Percentiles rank a stretch among this genome's conserved stretches.
Evolutionary conservation across 1,284 basidiomycete genomes (phyloP).

Genomic region (Sporisorium reilianum): DNA sequence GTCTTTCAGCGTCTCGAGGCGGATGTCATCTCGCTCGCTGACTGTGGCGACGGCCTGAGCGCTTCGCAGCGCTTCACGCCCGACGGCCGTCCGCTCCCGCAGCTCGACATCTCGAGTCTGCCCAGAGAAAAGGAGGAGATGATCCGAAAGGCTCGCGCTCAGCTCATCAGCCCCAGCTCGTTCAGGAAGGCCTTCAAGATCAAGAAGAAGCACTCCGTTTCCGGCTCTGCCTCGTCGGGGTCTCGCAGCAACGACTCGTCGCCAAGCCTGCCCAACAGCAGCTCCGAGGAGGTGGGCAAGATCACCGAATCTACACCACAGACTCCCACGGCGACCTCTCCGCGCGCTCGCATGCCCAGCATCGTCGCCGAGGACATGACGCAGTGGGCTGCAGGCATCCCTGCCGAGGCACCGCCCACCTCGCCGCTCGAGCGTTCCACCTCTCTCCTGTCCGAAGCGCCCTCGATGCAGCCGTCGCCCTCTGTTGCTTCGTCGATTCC

Average conservation of each 20-base stretch:
- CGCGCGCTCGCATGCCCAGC: slow-evolving; percentile 5
- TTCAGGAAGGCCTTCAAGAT: slow-evolving; percentile 46
- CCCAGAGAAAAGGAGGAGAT: slow-evolving; percentile 45
- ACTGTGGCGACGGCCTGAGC: slow-evolving; percentile 10
- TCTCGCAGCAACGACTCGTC: slow-evolving; percentile 19
- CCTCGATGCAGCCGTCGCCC: slow-evolving; percentile 21
- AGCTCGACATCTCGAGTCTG: slow-evolving; percentile 34
- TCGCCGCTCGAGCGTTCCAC: slow-evolving; percentile 5
- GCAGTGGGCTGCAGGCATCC: slow-evolving; percentile 30
- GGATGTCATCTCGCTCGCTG: slow-evolving; percentile 16
- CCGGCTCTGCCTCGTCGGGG: slow-evolving; percentile 18
- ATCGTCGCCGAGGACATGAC: slow-evolving; percentile 25
- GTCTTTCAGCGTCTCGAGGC: slow-evolving; percentile 47
- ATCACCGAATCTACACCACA: slow-evolving; percentile 9
- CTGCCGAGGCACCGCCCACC: slow-evolving; percentile 21
- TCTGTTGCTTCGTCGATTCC: slow-evolving; percentile 17
- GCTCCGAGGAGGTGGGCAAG: slow-evolving; percentile 32
- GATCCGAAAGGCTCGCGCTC: slow-evolving; percentile 20
- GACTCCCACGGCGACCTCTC: not conserved
- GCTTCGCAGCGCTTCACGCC: slow-evolving; percentile 10
- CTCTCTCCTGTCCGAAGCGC: slow-evolving; percentile 4
- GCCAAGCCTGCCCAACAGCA: slow-evolving; percentile 31
- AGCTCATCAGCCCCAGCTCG: slow-evolving; percentile 36
- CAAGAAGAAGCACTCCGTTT: slow-evolving; percentile 24
- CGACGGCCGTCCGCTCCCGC: slow-evolving; percentile 19